These are phyloP conservation scores for Coemansia sp. DNA, from an alignment of 192 early-diverging fungal species.

Conservation along the genomic window DNA sequence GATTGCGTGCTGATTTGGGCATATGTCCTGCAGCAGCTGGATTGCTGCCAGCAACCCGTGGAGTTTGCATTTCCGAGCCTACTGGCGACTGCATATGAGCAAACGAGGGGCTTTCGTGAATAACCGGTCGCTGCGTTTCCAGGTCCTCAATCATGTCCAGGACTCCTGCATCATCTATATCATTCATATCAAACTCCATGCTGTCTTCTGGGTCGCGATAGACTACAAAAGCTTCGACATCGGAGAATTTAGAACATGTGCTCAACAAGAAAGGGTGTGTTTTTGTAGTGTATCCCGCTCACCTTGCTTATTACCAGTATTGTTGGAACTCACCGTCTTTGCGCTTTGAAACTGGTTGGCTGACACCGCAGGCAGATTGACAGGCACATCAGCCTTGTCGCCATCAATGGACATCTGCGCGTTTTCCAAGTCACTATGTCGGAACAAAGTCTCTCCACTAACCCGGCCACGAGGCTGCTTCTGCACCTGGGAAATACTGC, in stretches of 20 bases:
- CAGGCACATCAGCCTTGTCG: not conserved
- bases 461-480: slow-evolving; percentile 36
- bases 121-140: slow-evolving; percentile 41
- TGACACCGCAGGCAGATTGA: not conserved
- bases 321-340: not conserved
- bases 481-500: slow-evolving; percentile 30
- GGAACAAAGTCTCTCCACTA: slow-evolving; percentile 25
- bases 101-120: slow-evolving; percentile 30
- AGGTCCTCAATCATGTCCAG: slow-evolving; percentile 33
- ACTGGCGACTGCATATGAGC: not conserved
- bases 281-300: not conserved
- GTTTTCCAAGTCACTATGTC: slow-evolving; percentile 32
- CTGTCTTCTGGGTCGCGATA: slow-evolving; percentile 5
- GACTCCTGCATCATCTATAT: slow-evolving; percentile 26
- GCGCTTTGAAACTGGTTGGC: slow-evolving; percentile 1
- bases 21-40: not conserved
- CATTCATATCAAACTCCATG: slow-evolving; percentile 44
- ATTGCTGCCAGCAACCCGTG: slow-evolving; percentile 4
- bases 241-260: too few relatives aligned
- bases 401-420: not conserved
- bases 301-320: not conserved
- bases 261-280: too few relatives aligned
- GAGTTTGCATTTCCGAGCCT: slow-evolving; percentile 6
- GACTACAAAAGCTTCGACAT: slow-evolving; percentile 1
- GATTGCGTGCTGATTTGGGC: slow-evolving; percentile 21